Evolutionary conservation across 2,329 filamentous ascomycete genomes (phyloP), one percentile per base, ranked within the genome.

Genomic region (Penicillium sp.): DNA sequence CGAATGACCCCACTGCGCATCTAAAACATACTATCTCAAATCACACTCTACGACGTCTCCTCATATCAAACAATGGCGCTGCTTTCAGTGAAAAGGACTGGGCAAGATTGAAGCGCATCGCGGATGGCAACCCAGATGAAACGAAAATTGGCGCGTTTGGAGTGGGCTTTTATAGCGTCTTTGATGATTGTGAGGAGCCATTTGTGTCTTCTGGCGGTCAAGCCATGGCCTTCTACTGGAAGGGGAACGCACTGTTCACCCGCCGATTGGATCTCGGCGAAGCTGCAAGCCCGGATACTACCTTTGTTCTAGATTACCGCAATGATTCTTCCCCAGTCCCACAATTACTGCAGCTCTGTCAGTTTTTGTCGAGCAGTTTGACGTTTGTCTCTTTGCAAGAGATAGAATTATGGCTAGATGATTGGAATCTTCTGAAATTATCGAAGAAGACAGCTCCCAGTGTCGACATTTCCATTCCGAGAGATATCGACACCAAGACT

Each of bases 191-290:
- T 67, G 95, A 99, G 71, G 90, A 96, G 61, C 93, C 93, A 0
- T 97, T 99, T 65, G 88, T 99, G 57, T 93, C 89, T 58, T 97
- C 92, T 0, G 93, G 93, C 0, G 82, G 80, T 54, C 86, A 95
- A 71, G 91, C 90, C 31, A 96, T 99, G 89, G 92, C 92, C 0
- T 99, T 99, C 66, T 99, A 96, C 75, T 99, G 93, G 95, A 97
- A 96, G 70, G 91, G 88, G n/a, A 97, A 97, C 68, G 89, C 89
- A 4, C 79, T 99, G 1, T 97, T 95, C 68, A 99, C 95, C 19
- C 87, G 91, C 61, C 88, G 89, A 59, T 79, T 93, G 18, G 83
- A 84, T 58, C 73, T 96, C 7, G 83, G 87, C 1, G 77, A 82
- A 38, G 81, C 81, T 63, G 73, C 77, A 13, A 86, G 78, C 47